phyloP scores from a whole-genome alignment of 2,329 filamentous ascomycete species.

The Ophiostoma triangulosporum region DNA sequence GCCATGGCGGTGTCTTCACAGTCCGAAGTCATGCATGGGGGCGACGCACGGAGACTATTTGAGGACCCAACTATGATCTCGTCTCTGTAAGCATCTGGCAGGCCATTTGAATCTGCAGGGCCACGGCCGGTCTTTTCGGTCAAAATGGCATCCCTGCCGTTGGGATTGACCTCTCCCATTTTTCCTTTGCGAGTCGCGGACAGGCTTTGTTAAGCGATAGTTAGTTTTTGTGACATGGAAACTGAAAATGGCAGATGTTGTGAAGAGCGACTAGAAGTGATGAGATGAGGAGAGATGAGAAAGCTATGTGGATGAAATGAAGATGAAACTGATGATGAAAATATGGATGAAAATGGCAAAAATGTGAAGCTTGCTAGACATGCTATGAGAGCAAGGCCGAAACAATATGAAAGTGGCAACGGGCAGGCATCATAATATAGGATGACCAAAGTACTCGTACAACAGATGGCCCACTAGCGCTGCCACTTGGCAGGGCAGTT shows the following conservation, averaged over 20 bases:
- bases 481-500: slow-evolving; percentile 8
- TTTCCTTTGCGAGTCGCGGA: not conserved
- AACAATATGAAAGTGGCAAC: not conserved
- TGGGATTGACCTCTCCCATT: not conserved
- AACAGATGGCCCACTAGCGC: slow-evolving; percentile 9
- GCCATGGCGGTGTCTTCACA: slow-evolving; percentile 32
- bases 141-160: not conserved
- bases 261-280: not conserved
- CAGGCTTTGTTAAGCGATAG: slow-evolving; percentile 6
- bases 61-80: slow-evolving; percentile 34
- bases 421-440: not conserved
- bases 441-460: not conserved
- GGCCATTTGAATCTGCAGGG: slow-evolving; percentile 15
- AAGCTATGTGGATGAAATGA: too few relatives aligned
- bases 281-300: not conserved
- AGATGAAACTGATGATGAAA: too few relatives aligned
- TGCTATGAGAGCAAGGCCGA: not conserved
- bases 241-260: not conserved
- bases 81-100: slow-evolving; percentile 30
- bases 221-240: not conserved
- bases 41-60: slow-evolving; percentile 16
- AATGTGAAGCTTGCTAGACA: too few relatives aligned
- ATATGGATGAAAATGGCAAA: not conserved
- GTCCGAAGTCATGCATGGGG: slow-evolving; percentile 22
- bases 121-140: not conserved